Evolutionary conservation across 768 basidiomycete species (phyloP).

Genomic region (Trametes punicea): DNA sequence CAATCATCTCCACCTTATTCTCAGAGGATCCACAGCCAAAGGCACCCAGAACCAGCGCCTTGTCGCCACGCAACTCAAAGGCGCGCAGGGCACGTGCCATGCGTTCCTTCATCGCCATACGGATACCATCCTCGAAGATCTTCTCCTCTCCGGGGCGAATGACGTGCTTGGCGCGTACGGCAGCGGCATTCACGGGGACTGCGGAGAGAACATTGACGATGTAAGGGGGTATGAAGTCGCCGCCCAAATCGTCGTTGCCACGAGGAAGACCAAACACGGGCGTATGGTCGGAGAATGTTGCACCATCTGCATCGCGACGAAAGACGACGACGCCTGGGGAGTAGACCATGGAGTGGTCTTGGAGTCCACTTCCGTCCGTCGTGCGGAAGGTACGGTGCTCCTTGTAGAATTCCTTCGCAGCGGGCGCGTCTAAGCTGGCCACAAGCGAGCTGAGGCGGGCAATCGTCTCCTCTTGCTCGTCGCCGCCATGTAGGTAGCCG

Average conservation of each 20-base stretch:
- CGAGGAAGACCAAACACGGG: neutral
- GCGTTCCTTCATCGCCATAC: conserved; percentile 43
- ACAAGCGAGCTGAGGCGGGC: conserved; percentile 41
- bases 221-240: conserved; percentile 37
- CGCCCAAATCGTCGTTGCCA: conserved; percentile 20
- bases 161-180: conserved; percentile 37
- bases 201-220: conserved; percentile 39
- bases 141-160: conserved; percentile 34
- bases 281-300: conserved; percentile 1
- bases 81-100: conserved; percentile 46
- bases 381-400: conserved; percentile 35
- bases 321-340: conserved; percentile 42
- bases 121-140: conserved; percentile 38
- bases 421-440: conserved; percentile 34
- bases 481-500: conserved; percentile 42
- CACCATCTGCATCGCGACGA: conserved; percentile 34
- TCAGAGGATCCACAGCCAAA: conserved; percentile 44
- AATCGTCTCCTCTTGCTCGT: conserved; percentile 45
- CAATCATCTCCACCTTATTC: conserved; percentile 41
- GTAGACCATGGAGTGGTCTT: conserved; percentile 49
- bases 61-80: conserved; percentile 41
- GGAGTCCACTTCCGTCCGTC: conserved; percentile 39
- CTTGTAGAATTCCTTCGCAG: conserved; percentile 39
- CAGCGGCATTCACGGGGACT: conserved; percentile 42
- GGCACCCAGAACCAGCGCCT: conserved; percentile 40